A percentile compares a stretch with the other conserved stretches of the same genome.
Conservation (phyloP, 108 stramenopile genomes). For the Fragilariopsis cylindrus region DNA sequence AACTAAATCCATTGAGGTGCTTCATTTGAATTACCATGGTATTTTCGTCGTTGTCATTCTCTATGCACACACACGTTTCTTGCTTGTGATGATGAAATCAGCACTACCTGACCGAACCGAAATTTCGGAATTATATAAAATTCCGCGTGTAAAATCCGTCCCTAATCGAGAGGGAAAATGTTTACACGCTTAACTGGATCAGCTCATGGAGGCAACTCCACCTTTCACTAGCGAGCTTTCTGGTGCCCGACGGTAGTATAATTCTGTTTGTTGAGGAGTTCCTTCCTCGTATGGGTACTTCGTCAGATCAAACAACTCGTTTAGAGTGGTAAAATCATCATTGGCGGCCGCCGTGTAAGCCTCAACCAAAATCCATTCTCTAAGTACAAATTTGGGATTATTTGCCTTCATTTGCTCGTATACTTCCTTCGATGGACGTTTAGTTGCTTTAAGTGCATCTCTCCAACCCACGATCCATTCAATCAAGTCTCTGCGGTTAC, state of each 20-base stretch:
- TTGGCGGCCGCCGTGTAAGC: slow-evolving; percentile 76
- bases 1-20: not conserved
- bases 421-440: slow-evolving; percentile 10
- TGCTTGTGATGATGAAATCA: not conserved
- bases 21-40: slow-evolving; percentile 1
- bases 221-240: slow-evolving; percentile 61
- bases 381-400: slow-evolving; percentile 82
- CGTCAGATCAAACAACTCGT: slow-evolving; percentile 64
- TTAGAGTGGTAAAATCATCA: slow-evolving; percentile 58
- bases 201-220: slow-evolving; percentile 89
- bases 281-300: slow-evolving; percentile 80
- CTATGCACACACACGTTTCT: slow-evolving; percentile 2
- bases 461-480: slow-evolving; percentile 75
- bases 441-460: slow-evolving; percentile 31
- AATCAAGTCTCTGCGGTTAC: slow-evolving; percentile 40
- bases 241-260: slow-evolving; percentile 69
- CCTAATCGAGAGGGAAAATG: not conserved
- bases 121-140: not conserved
- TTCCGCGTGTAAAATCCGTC: not conserved
- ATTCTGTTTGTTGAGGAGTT: slow-evolving; percentile 38
- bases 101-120: not conserved
- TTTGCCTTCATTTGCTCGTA: slow-evolving; percentile 56
- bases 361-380: slow-evolving; percentile 90
- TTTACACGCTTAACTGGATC: slow-evolving; percentile 64
- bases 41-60: slow-evolving; percentile 17